Evolutionary conservation across 768 basidiomycete genomes (phyloP).

Genomic region (Mycena galericulata): DNA sequence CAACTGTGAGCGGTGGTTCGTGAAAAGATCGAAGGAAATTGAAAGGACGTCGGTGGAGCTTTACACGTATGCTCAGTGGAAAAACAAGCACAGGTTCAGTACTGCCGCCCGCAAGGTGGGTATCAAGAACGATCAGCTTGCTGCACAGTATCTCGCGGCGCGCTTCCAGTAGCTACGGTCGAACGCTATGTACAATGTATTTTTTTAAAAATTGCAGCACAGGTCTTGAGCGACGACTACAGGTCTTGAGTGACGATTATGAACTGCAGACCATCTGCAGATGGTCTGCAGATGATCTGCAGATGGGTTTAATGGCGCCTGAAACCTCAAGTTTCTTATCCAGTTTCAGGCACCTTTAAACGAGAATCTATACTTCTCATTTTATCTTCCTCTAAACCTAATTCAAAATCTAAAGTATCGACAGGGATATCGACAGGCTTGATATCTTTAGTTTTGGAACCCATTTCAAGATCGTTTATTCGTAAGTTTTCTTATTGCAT

Average conservation of each 20-base stretch:
- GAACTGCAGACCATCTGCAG: background rate
- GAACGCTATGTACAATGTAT: background rate
- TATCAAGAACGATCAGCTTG: constrained; percentile 4
- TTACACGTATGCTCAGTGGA: constrained; percentile 14
- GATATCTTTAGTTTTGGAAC: background rate
- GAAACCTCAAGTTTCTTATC: background rate
- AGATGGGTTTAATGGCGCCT: constrained; percentile 4
- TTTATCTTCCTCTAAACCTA: background rate
- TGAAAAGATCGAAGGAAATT: constrained; percentile 21
- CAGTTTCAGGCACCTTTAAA: constrained; percentile 8
- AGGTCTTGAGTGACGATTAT: no score
- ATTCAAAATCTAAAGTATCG: constrained; percentile 3
- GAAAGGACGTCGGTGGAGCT: background rate
- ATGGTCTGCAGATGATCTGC: constrained; percentile 18
- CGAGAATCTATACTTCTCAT: background rate
- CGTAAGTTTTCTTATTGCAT: background rate
- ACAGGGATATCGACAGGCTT: background rate
- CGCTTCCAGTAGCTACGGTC: background rate
- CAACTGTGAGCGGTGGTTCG: constrained; percentile 28
- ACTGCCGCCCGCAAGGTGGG: constrained; percentile 2
- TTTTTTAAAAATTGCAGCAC: no score
- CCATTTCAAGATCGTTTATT: background rate
- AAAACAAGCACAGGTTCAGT: constrained; percentile 11
- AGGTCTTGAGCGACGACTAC: no score
- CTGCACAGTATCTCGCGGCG: constrained; percentile 6